These are phyloP conservation scores for Monosporascus sp. DNA, from an alignment of 2,329 filamentous ascomycete species.

Conservation along the genomic window DNA sequence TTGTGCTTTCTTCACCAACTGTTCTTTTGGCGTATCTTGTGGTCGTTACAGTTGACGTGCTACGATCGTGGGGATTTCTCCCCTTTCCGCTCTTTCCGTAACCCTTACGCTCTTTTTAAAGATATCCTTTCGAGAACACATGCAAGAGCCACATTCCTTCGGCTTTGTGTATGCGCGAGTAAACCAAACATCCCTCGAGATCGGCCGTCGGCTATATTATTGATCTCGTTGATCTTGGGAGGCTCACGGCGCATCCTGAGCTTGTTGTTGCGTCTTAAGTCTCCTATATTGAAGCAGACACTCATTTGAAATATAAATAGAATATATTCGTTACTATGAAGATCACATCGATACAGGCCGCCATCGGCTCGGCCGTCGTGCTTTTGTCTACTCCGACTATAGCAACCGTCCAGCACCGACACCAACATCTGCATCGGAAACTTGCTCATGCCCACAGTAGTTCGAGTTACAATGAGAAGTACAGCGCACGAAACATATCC, in stretches of 20 bases:
- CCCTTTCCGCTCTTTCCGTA: slow-evolving; percentile 1
- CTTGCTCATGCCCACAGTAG: slow-evolving; percentile 23
- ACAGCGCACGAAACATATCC: slow-evolving; percentile 21
- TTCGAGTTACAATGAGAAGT: slow-evolving; percentile 23
- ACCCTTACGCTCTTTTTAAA: slow-evolving; percentile 1
- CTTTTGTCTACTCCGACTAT: slow-evolving; percentile 39
- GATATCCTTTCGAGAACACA: neutral
- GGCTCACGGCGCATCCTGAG: slow-evolving; percentile 5
- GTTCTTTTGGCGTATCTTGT: too few relatives aligned
- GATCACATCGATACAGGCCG: slow-evolving; percentile 43
- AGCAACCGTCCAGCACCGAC: slow-evolving; percentile 28
- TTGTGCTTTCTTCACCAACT: too few relatives aligned
- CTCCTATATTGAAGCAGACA: slow-evolving; percentile 6
- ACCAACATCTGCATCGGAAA: slow-evolving; percentile 34
- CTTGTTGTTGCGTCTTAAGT: slow-evolving; percentile 5
- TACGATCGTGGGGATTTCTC: slow-evolving; percentile 1
- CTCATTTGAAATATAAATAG: slow-evolving; percentile 10
- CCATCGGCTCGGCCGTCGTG: slow-evolving; percentile 44
- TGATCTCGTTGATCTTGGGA: slow-evolving; percentile 12
- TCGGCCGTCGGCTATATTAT: slow-evolving; percentile 3
- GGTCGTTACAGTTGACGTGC: neutral
- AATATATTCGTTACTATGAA: slow-evolving; percentile 43
- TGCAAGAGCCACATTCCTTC: neutral
- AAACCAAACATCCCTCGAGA: neutral
- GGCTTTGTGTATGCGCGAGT: neutral